A percentile compares a stretch with the other conserved stretches of the same genome.
Conservation (phyloP, 768 basidiomycete species). For the Rhodotorula toruloides region DNA sequence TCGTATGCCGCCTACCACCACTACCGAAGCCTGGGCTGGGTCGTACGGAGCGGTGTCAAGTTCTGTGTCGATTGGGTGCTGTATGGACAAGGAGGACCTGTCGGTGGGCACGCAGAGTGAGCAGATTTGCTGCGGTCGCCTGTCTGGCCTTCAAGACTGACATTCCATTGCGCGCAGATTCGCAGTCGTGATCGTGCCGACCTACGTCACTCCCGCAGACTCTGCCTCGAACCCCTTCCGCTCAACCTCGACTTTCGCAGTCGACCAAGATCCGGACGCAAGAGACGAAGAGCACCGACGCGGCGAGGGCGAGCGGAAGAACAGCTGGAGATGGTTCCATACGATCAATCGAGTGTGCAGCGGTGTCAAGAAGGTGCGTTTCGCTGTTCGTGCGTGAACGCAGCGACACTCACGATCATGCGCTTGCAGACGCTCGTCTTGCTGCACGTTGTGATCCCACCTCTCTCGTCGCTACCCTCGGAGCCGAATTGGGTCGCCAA, state of each 20-base stretch:
- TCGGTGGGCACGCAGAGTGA: constrained; percentile 92
- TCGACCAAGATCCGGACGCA: constrained; percentile 11
- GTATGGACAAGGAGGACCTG: constrained; percentile 72
- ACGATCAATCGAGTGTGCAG: constrained; percentile 95
- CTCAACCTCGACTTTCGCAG: constrained; percentile 48
- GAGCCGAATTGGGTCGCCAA: constrained; percentile 55
- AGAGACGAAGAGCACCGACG: constrained; percentile 19
- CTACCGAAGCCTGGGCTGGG: constrained; percentile 93
- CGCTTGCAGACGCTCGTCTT: constrained; percentile 73
- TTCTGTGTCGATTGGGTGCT: constrained; percentile 93
- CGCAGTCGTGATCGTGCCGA: constrained; percentile 80
- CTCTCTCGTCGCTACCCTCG: constrained; percentile 47
- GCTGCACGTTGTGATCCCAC: constrained; percentile 86
- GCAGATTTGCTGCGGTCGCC: too few relatives aligned
- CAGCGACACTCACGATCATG: background rate
- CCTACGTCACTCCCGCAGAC: constrained; percentile 78
- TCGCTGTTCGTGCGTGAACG: background rate
- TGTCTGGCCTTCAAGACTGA: constrained; percentile 60
- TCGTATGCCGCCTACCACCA: constrained; percentile 89
- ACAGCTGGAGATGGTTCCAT: constrained; percentile 92
- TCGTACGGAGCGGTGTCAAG: constrained; percentile 90
- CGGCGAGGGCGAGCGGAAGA: constrained; percentile 42
- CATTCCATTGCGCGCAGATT: constrained; percentile 56
- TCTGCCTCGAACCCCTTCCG: constrained; percentile 60
- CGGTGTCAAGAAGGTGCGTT: constrained; percentile 83